A percentile compares a stretch with the other conserved stretches of the same genome.
Conservation (phyloP, 2,329 filamentous ascomycete genomes). For the Plenodomus tracheiphilus region DNA sequence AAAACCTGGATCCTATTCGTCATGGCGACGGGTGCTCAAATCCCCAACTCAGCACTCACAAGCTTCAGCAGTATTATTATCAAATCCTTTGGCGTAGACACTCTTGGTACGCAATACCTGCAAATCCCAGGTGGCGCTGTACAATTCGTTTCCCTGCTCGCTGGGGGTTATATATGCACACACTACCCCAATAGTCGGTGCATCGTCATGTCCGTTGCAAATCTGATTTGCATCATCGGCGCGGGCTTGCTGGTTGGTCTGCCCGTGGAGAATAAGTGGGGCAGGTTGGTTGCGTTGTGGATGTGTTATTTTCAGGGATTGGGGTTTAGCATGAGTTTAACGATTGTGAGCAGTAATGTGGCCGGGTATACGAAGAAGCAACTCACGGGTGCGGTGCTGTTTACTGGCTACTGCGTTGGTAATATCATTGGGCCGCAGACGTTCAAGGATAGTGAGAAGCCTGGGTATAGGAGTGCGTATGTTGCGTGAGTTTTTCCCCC, state of each 20-base stretch:
- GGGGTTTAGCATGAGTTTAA: conserved; percentile 35
- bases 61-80: conserved; percentile 56
- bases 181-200: conserved; percentile 17
- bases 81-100: conserved; percentile 78
- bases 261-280: conserved; percentile 28
- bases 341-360: conserved; percentile 50
- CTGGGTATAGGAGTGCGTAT: conserved; percentile 33
- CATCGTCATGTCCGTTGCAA: conserved; percentile 42
- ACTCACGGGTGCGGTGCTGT: conserved; percentile 55
- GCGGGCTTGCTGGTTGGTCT: conserved; percentile 22
- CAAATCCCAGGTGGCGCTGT: conserved; percentile 61
- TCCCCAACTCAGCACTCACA: conserved; percentile 61
- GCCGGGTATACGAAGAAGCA: conserved; percentile 52
- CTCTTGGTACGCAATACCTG: conserved; percentile 76
- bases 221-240: conserved; percentile 27
- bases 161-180: conserved; percentile 31
- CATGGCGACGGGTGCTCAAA: conserved; percentile 55
- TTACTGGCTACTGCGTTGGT: conserved; percentile 47
- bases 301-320: conserved; percentile 52
- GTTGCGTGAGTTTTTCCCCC: conserved; percentile 13
- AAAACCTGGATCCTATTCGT: conserved; percentile 43
- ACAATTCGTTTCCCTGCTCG: conserved; percentile 44
- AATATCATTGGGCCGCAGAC: conserved; percentile 51
- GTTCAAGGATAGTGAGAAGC: conserved; percentile 44
- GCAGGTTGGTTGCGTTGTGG: conserved; percentile 32